These are phyloP conservation scores for Bonia amplexicaulis DNA, from an alignment of 176 grass and related monocot species.

Conservation along the genomic window DNA sequence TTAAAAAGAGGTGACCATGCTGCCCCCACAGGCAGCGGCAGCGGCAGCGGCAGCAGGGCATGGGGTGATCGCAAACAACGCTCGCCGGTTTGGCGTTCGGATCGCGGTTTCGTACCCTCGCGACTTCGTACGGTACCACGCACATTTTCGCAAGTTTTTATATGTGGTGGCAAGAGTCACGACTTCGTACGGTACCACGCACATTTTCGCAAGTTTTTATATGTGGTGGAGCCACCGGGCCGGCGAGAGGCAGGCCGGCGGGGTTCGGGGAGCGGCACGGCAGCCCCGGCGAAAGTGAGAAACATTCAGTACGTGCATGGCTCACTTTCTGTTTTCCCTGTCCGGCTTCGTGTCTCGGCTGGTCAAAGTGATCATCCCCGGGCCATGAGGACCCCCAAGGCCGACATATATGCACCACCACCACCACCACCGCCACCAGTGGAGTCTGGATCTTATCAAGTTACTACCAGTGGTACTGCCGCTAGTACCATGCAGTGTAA, in stretches of 20 bases:
- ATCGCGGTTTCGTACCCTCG: background rate
- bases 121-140: background rate
- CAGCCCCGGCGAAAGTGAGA: slow-evolving; percentile 1
- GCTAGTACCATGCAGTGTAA: background rate
- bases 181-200: background rate
- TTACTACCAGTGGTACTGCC: background rate
- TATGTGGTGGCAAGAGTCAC: background rate
- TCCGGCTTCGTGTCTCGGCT: background rate
- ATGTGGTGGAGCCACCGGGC: background rate
- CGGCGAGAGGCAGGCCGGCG: background rate
- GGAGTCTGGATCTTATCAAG: background rate
- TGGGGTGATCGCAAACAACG: slow-evolving; percentile 6
- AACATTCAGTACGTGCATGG: slow-evolving; percentile 1
- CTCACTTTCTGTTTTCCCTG: slow-evolving; percentile 40
- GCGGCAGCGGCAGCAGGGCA: slow-evolving; percentile 18
- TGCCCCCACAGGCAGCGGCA: slow-evolving; percentile 30
- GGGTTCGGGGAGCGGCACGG: background rate
- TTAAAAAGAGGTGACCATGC: no score
- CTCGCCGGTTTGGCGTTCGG: slow-evolving; percentile 22
- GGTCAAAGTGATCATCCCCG: background rate
- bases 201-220: background rate
- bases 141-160: background rate
- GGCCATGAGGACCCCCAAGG: background rate
- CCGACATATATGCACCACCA: background rate
- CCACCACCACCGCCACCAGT: no score